A percentile compares a stretch with the other conserved stretches of the same genome.
Conservation (phyloP, 148 eudicot species). For the Rhododendron griersonianum region DNA sequence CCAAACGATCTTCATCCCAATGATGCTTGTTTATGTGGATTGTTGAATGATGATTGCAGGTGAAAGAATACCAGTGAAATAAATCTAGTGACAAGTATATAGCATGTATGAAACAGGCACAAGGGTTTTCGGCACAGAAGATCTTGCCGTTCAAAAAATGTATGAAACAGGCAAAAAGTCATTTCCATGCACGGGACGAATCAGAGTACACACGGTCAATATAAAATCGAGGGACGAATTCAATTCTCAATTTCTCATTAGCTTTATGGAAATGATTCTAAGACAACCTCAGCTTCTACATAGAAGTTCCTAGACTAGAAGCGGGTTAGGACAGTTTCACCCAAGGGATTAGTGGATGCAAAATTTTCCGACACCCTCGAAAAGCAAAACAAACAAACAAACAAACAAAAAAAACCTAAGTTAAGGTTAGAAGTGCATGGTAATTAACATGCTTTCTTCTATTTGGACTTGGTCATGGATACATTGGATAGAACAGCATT, state of each 20-base stretch:
- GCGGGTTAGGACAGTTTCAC: not conserved
- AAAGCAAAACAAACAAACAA: not conserved
- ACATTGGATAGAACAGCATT: not conserved
- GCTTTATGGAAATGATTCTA: not conserved
- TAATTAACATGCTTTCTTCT: not conserved
- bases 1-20: no score
- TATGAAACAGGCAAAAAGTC: not conserved
- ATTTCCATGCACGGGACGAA: not conserved
- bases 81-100: no score
- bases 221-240: not conserved
- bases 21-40: no score
- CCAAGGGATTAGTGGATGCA: no score
- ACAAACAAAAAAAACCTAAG: not conserved
- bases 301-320: not conserved
- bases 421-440: not conserved
- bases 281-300: not conserved
- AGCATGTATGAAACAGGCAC: not conserved
- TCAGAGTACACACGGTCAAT: not conserved
- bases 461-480: not conserved
- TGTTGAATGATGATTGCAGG: no score
- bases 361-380: not conserved
- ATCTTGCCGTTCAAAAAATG: no score
- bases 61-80: no score
- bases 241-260: not conserved
- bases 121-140: no score